These are phyloP conservation scores for Cladorrhinum sp. DNA, from an alignment of 2,329 filamentous ascomycete genomes.

Conservation along the genomic window DNA sequence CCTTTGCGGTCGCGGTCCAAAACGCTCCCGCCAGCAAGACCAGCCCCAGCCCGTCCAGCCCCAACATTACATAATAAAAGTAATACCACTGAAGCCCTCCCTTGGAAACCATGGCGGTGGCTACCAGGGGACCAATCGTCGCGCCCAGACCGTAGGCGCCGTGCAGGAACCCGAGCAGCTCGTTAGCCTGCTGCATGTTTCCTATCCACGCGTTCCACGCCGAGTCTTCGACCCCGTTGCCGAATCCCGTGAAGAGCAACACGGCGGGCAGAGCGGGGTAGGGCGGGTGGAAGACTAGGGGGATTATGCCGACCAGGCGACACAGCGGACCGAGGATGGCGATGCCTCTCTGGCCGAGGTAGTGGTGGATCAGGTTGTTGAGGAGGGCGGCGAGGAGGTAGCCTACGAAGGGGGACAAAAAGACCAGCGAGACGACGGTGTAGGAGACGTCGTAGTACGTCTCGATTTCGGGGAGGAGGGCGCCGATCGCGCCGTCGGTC, in stretches of 20 bases:
- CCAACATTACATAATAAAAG: conserved; percentile 75
- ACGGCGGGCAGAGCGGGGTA: conserved; percentile 64
- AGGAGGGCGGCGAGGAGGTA: conserved; percentile 61
- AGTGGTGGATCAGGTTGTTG: conserved; percentile 64
- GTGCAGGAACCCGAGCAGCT: conserved; percentile 70
- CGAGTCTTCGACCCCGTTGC: conserved; percentile 65
- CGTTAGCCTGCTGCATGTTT: conserved; percentile 69
- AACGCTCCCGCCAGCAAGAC: conserved; percentile 53
- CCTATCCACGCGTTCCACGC: conserved; percentile 62
- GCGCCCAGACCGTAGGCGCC: conserved; percentile 70
- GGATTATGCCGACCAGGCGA: conserved; percentile 63
- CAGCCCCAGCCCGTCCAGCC: conserved; percentile 47
- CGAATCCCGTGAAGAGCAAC: conserved; percentile 65
- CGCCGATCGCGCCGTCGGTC: conserved; percentile 64
- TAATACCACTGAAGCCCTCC: conserved; percentile 62
- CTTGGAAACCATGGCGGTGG: conserved; percentile 69
- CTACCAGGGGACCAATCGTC: conserved; percentile 65
- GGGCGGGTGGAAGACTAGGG: conserved; percentile 65
- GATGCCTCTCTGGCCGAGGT: conserved; percentile 67
- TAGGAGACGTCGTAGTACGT: conserved; percentile 61
- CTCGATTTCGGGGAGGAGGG: conserved; percentile 55
- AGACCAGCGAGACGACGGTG: conserved; percentile 62
- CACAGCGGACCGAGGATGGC: conserved; percentile 61
- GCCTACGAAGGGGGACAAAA: conserved; percentile 63
- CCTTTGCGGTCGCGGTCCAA: conserved; percentile 57